Conservation (phyloP, 2,329 filamentous ascomycete genomes). For the Colletotrichum cuscutae region DNA sequence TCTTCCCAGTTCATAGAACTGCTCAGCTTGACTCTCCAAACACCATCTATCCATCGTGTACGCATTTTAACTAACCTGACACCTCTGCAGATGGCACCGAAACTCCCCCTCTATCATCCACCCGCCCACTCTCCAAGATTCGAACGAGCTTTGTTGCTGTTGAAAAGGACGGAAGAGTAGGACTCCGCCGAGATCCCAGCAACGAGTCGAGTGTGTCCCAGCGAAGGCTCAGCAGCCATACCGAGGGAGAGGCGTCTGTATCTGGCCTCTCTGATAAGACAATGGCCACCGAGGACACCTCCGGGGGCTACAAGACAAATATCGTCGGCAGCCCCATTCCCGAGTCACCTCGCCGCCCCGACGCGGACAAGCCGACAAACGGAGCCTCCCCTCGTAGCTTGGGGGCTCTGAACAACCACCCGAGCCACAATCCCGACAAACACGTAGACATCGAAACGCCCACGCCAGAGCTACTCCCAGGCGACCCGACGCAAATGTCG, state of each 20-base stretch:
- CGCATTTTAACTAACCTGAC: constrained; percentile 19
- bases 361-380: constrained; percentile 40
- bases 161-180: constrained; percentile 71
- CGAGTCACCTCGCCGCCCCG: constrained; percentile 51
- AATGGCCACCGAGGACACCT: constrained; percentile 40
- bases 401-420: constrained; percentile 44
- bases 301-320: constrained; percentile 47
- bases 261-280: constrained; percentile 32
- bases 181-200: constrained; percentile 58
- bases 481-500: constrained; percentile 40
- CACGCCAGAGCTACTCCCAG: constrained; percentile 43
- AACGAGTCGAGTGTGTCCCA: constrained; percentile 53
- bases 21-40: constrained; percentile 4
- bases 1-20: neutral
- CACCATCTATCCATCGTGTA: neutral
- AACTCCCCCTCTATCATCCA: constrained; percentile 28
- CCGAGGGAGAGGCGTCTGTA: constrained; percentile 45
- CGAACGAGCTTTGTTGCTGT: constrained; percentile 80
- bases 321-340: constrained; percentile 52
- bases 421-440: constrained; percentile 53
- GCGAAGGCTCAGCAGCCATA: constrained; percentile 49
- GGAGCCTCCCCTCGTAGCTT: constrained; percentile 25
- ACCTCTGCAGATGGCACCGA: constrained; percentile 31
- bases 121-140: constrained; percentile 78
- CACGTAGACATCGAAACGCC: constrained; percentile 50